Conservation (phyloP, 2,329 filamentous ascomycete species). For the Alternaria consortialis region DNA sequence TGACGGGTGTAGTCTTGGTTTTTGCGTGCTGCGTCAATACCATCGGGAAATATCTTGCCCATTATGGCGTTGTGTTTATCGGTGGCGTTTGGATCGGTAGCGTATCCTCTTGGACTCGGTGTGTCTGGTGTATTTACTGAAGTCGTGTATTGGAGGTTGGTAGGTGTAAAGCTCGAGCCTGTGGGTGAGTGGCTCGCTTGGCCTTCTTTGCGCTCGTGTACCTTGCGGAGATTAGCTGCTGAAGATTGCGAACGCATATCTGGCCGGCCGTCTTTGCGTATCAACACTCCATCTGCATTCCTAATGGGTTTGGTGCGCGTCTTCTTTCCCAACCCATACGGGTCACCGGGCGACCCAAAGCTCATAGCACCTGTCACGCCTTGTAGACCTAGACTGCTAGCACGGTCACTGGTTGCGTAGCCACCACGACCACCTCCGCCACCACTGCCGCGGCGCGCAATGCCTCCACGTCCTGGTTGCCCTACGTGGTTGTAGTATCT, state of each 20-base stretch:
- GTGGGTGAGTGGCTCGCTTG: constrained; percentile 37
- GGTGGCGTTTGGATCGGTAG: constrained; percentile 17
- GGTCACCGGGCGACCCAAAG: constrained; percentile 40
- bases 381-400: constrained; percentile 42
- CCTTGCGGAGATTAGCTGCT: constrained; percentile 61
- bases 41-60: constrained; percentile 50
- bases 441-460: constrained; percentile 48
- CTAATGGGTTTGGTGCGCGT: constrained; percentile 60
- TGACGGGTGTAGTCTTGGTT: constrained; percentile 46
- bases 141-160: constrained; percentile 23
- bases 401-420: constrained; percentile 36
- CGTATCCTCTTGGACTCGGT: constrained; percentile 38
- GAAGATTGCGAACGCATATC: constrained; percentile 63
- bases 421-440: constrained; percentile 35
- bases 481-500: constrained; percentile 45
- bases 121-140: constrained; percentile 31
- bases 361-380: constrained; percentile 32
- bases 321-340: constrained; percentile 57
- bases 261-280: constrained; percentile 61
- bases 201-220: constrained; percentile 59
- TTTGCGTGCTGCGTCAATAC: constrained; percentile 43
- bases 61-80: constrained; percentile 48
- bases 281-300: constrained; percentile 61
- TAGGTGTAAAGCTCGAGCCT: constrained; percentile 33
- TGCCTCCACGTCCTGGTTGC: constrained; percentile 37